phyloP scores from a whole-genome alignment of 2,329 filamentous ascomycete genomes.

The Fusarium albosuccineum region DNA sequence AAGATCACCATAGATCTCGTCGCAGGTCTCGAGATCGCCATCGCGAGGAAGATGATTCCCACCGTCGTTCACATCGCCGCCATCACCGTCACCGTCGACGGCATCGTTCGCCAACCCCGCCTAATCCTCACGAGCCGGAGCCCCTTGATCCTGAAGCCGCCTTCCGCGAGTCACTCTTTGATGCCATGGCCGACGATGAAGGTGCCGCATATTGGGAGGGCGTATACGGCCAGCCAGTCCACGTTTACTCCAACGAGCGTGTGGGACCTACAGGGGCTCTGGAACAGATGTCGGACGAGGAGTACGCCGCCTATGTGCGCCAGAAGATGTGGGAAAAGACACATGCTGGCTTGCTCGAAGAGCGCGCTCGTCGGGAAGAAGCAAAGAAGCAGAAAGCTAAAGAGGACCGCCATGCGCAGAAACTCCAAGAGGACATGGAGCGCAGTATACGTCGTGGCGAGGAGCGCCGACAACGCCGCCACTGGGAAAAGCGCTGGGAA shows the following conservation, averaged over 20 bases:
- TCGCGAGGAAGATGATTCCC: slow-evolving; percentile 41
- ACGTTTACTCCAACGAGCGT: slow-evolving; percentile 74
- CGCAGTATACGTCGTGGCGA: slow-evolving; percentile 75
- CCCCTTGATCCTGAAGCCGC: slow-evolving; percentile 77
- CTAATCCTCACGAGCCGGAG: slow-evolving; percentile 61
- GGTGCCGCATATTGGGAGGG: slow-evolving; percentile 95
- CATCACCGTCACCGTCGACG: slow-evolving; percentile 51
- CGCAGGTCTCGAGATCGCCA: slow-evolving; percentile 41
- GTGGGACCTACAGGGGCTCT: slow-evolving; percentile 67
- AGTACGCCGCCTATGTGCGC: slow-evolving; percentile 89
- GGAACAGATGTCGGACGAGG: slow-evolving; percentile 91
- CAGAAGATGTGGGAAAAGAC: slow-evolving; percentile 96
- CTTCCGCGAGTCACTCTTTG: slow-evolving; percentile 94
- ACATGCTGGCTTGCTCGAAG: slow-evolving; percentile 84
- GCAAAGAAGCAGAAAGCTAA: slow-evolving; percentile 64
- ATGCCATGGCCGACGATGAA: slow-evolving; percentile 96
- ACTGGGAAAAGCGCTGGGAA: slow-evolving; percentile 72
- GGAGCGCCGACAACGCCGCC: slow-evolving; percentile 68
- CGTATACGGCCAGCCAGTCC: slow-evolving; percentile 96
- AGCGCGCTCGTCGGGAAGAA: slow-evolving; percentile 73
- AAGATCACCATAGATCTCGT: slow-evolving; percentile 47
- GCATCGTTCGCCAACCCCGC: slow-evolving; percentile 60
- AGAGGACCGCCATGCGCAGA: slow-evolving; percentile 62
- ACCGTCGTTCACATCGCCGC: slow-evolving; percentile 40
- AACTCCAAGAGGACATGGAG: slow-evolving; percentile 75